Conservation (phyloP, 2,329 filamentous ascomycete genomes). For the Stemphylium beticola region DNA sequence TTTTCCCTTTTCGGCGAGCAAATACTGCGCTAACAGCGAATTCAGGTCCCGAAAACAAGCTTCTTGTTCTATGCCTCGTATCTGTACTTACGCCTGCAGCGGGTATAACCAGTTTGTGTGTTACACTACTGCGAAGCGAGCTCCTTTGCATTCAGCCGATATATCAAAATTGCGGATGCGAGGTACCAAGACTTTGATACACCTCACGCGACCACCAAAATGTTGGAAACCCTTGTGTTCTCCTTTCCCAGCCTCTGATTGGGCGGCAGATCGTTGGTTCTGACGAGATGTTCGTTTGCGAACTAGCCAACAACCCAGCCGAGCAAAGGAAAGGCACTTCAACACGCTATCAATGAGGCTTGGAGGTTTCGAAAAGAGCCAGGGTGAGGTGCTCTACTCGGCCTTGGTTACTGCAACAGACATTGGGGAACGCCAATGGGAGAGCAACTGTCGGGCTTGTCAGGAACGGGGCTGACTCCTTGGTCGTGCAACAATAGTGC, state of each 20-base stretch:
- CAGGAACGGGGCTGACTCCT: neutral
- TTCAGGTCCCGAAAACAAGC: neutral
- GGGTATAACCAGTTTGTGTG: slow-evolving; percentile 1
- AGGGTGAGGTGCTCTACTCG: too few species aligned
- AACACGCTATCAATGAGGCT: neutral
- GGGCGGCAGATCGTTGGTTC: neutral
- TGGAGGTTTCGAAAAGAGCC: neutral
- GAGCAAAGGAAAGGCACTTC: neutral
- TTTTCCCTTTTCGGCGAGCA: slow-evolving; percentile 25
- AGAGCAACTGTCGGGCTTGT: neutral
- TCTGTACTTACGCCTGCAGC: slow-evolving; percentile 5
- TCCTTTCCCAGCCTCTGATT: neutral
- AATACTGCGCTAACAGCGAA: slow-evolving; percentile 40
- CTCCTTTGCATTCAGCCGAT: slow-evolving; percentile 18
- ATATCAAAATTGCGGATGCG: slow-evolving; percentile 2
- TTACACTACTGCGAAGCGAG: slow-evolving; percentile 18
- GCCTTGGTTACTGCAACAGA: neutral
- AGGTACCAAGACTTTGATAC: neutral
- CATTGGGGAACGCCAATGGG: neutral
- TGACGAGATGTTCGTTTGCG: neutral
- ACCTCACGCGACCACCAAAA: neutral
- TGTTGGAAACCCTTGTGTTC: neutral
- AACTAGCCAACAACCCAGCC: too few species aligned
- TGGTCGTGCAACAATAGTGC: neutral
- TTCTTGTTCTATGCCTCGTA: slow-evolving; percentile 6